Evolutionary conservation across 2,329 filamentous ascomycete species (phyloP), one percentile per base, ranked within the genome.

Genomic region (Aspergillus piperis): DNA sequence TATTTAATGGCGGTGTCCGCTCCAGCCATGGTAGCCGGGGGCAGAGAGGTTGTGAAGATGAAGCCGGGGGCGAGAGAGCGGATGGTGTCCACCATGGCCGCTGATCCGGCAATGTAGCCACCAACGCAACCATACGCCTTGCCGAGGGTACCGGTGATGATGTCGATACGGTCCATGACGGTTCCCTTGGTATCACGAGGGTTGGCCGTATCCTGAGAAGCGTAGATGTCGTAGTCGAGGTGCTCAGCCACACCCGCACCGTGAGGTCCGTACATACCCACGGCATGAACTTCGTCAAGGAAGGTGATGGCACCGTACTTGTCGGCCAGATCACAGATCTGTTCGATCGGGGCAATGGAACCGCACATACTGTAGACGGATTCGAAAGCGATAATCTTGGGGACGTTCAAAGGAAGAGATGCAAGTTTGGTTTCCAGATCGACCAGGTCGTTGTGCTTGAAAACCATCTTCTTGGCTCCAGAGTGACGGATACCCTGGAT

Each of bases 351-450:
- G 0, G 92, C 95, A 74, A 99, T 91, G 15, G 92, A 96, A 64
- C 95, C 95, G 74, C 95, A 99, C 95, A 99, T 99, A 82, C 92
- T 96, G 81, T 99, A 99, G 3, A 99, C 95, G 30, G 92, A 96
- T 80, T 99, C 95, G 66, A 98, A 99, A 2, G 95, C 95, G 66
- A 99, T 99, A 67, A 99, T 96, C 83, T 99, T 99, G 60, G 95
- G 95, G 38, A 91, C 86, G 62, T 95, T 85, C 1, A 90, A 80
- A 0, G 94, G 92, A 44, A 99, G 84, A 11, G 92, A 90, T 2
- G 93, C 92, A 66, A 99, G 83, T 80, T 99, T 98, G 54, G 87
- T 87, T 81, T 99, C 95, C 15, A 99, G 83, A 71, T 99, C 95
- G 44, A 84, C 87, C n/a, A 98, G 79, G 71, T 99, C 93, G 72